Evolutionary conservation across 331 rosid species (phyloP), one percentile per base, ranked within the genome.

Genomic region (Acacia pycnantha): DNA sequence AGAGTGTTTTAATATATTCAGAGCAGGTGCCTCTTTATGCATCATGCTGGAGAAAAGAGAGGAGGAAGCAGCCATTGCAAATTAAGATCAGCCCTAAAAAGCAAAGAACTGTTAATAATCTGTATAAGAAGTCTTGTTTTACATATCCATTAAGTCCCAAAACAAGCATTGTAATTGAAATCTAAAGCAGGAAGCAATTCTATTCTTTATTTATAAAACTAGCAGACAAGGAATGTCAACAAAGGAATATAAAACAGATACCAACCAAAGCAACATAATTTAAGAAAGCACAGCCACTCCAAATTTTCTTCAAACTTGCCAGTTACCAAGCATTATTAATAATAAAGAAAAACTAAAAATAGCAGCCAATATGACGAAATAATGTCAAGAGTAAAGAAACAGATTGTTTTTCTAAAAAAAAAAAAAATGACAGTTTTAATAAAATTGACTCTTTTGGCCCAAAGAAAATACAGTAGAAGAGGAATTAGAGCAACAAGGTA

Each of bases 51-150:
- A 80, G 80, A 84, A 83, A 33, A 82, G 77, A 2, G 90, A 90
- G 40, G 88, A 87, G 19, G 93, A 85, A 85, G 91, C 84, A 76
- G 92, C 92, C 97, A 94, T 91, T 67, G 82, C 76, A 70, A 76
- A 67, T 40, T 33, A 77, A 31, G 83, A 77, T 41, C 67, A 76
- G 68, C 29, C 86, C 83, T 77, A 50, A 22, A 40, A 83, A 67
- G 26, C 29, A 83, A 73, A 76, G 46, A 19, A 56, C 22, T 43
- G 46, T 83, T 47, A 80, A 40, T 75, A 82, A 51, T 51, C 21
- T 67, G 22, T 18, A 65, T 9, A 37, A 79, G 11, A 66, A n/a
- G 58, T 59, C 78, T 62, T 19, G 61, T 62, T 40, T 22, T 15
- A 61, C 27, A 64, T 14, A 72, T 58, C 14, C 54, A 44, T n/a